phyloP scores from a whole-genome alignment of 2,329 filamentous ascomycete genomes.

The Colletotrichum chlorophyti region DNA sequence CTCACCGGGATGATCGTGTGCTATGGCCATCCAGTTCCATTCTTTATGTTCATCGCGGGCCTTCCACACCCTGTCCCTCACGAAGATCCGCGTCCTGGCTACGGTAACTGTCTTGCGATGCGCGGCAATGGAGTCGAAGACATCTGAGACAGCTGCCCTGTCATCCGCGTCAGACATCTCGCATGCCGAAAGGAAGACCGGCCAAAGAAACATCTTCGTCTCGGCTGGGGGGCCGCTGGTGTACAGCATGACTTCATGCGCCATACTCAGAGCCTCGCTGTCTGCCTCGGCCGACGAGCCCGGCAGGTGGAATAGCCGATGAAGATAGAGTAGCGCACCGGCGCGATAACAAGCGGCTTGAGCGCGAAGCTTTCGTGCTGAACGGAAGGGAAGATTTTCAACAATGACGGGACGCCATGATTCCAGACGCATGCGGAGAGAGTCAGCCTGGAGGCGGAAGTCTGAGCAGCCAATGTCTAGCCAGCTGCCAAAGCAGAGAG shows the following conservation, averaged over 20 bases:
- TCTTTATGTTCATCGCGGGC: conserved; percentile 34
- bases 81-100: conserved; percentile 34
- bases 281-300: conserved; percentile 32
- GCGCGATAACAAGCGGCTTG: conserved; percentile 37
- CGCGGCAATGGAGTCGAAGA: conserved; percentile 35
- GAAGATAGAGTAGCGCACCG: conserved; percentile 36
- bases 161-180: conserved; percentile 35
- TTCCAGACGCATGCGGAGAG: conserved; percentile 29
- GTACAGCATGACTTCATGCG: conserved; percentile 38
- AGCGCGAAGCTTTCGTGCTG: conserved; percentile 35
- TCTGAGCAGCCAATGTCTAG: background rate
- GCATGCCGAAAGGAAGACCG: conserved; percentile 37
- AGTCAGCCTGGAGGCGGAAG: conserved; percentile 28
- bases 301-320: conserved; percentile 35
- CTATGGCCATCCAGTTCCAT: conserved; percentile 40
- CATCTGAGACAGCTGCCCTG: conserved; percentile 30
- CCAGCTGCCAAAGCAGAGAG: conserved; percentile 2
- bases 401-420: conserved; percentile 35
- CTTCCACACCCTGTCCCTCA: conserved; percentile 36
- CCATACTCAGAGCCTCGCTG: conserved; percentile 32
- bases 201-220: conserved; percentile 38
- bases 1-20: conserved; percentile 35
- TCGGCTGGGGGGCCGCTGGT: conserved; percentile 32
- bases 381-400: conserved; percentile 32
- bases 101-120: conserved; percentile 36